A percentile compares a stretch with the other conserved stretches of the same genome.
Evolutionary conservation across 805 yeast genomes (phyloP).

Genomic region (Lipomyces yamanashiensis): DNA sequence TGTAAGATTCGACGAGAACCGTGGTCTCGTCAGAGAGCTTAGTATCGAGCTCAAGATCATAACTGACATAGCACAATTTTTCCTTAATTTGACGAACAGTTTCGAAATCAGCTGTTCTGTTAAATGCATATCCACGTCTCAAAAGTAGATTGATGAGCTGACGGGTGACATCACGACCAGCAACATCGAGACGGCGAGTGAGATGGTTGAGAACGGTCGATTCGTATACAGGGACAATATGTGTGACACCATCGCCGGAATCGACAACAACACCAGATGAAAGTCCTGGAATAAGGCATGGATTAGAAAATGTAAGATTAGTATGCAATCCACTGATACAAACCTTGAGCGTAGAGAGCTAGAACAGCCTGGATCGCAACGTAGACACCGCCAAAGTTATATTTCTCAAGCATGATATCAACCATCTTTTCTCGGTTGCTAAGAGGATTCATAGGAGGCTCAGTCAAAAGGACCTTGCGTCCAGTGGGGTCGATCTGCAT

Average conservation of each 20-base stretch:
- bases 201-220: constrained; percentile 94
- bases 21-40: constrained; percentile 94
- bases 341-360: constrained; percentile 94
- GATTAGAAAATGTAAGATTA: not conserved
- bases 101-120: constrained; percentile 99
- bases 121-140: constrained; percentile 96
- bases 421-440: constrained; percentile 90
- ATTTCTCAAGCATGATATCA: constrained; percentile 89
- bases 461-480: constrained; percentile 84
- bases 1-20: constrained; percentile 80
- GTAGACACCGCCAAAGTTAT: constrained; percentile 88
- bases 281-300: constrained; percentile 45
- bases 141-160: constrained; percentile 86
- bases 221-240: constrained; percentile 97
- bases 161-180: constrained; percentile 98
- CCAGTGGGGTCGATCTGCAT: constrained; percentile 78
- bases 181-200: constrained; percentile 91
- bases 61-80: constrained; percentile 92
- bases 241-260: constrained; percentile 98
- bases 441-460: constrained; percentile 97
- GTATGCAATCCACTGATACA: not conserved
- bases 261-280: constrained; percentile 98
- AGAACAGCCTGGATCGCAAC: constrained; percentile 98
- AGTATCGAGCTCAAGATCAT: constrained; percentile 88
- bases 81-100: constrained; percentile 94